Conservation (phyloP, 805 yeast species). For the Millerozyma acaciae region DNA sequence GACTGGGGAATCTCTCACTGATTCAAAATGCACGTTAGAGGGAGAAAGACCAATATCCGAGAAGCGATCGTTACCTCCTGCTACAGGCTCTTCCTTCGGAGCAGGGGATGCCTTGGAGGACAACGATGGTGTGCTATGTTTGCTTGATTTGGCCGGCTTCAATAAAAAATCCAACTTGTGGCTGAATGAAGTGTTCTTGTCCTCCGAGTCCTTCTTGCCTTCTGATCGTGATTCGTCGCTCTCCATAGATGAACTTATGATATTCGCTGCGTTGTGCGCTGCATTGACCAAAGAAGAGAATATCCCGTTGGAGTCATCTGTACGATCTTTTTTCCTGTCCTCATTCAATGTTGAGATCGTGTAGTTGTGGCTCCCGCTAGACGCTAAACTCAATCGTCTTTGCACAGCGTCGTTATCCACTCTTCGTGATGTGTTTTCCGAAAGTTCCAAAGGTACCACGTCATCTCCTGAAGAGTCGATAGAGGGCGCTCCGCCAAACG, state of each 20-base stretch:
- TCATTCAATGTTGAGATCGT: too few relatives aligned
- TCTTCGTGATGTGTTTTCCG: too few relatives aligned
- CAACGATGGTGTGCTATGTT: slow-evolving; percentile 9
- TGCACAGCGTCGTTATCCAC: not conserved
- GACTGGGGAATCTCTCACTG: slow-evolving; percentile 44
- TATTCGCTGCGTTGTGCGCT: slow-evolving; percentile 45
- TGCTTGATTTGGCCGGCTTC: slow-evolving; percentile 15
- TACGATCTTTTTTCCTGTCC: too few relatives aligned
- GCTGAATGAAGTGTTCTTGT: slow-evolving; percentile 16
- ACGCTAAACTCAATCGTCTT: not conserved
- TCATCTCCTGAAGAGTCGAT: too few relatives aligned
- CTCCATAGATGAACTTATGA: slow-evolving; percentile 12
- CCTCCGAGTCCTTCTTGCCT: slow-evolving; percentile 1
- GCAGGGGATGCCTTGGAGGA: not conserved
- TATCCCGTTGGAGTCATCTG: slow-evolving; percentile 26
- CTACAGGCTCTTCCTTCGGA: slow-evolving; percentile 3
- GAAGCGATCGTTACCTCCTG: not conserved
- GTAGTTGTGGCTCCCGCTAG: not conserved
- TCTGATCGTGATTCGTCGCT: slow-evolving; percentile 3
- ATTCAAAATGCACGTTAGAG: slow-evolving; percentile 42
- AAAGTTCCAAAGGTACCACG: too few relatives aligned
- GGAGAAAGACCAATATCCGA: slow-evolving; percentile 5
- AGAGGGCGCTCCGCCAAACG: too few relatives aligned
- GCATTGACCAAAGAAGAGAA: slow-evolving; percentile 43
- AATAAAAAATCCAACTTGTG: slow-evolving; percentile 22